Evolutionary conservation across 176 grass and related monocot species (phyloP).

Genomic region (Coix lacrymajobi): DNA sequence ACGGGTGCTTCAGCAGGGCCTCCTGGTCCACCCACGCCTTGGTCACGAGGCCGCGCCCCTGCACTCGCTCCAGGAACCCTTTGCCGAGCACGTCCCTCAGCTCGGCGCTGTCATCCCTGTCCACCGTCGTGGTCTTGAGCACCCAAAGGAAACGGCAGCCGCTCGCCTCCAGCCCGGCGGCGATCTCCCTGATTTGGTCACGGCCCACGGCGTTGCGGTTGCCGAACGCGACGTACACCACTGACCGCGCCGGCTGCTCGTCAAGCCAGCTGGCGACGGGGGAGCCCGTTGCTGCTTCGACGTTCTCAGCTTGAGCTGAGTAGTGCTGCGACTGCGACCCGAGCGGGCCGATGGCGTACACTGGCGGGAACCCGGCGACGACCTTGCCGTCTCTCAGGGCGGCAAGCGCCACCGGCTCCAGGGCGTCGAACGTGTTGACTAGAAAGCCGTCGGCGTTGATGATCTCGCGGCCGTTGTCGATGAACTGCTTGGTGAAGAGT

Average conservation of each 20-base stretch:
- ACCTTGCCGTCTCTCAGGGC: slow-evolving; percentile 42
- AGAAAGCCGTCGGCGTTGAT: slow-evolving; percentile 27
- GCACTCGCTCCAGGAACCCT: slow-evolving; percentile 33
- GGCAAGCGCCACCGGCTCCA: slow-evolving; percentile 45
- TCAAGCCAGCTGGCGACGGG: slow-evolving; percentile 32
- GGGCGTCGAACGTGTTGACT: slow-evolving; percentile 49
- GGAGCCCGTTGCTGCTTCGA: background rate
- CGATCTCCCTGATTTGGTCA: slow-evolving; percentile 52
- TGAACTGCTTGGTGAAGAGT: slow-evolving; percentile 55
- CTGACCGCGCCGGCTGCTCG: slow-evolving; percentile 46
- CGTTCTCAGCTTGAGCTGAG: background rate
- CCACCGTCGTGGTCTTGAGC: slow-evolving; percentile 47
- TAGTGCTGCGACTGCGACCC: background rate
- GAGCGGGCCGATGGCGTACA: slow-evolving; percentile 38
- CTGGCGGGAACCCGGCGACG: slow-evolving; percentile 22
- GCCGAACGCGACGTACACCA: slow-evolving; percentile 67
- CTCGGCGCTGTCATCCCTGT: slow-evolving; percentile 32
- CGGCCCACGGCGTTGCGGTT: slow-evolving; percentile 34
- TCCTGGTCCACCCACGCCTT: slow-evolving; percentile 71
- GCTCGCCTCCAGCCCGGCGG: slow-evolving; percentile 45
- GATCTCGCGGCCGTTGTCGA: slow-evolving; percentile 34
- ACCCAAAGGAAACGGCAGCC: slow-evolving; percentile 66
- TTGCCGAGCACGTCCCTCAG: slow-evolving; percentile 34
- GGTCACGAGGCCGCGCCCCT: slow-evolving; percentile 44
- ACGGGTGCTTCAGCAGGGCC: slow-evolving; percentile 43